Evolutionary conservation across 257 asterid genomes (phyloP), one percentile per base, ranked within the genome.

Genomic region (Lithospermum erythrorhizon): DNA sequence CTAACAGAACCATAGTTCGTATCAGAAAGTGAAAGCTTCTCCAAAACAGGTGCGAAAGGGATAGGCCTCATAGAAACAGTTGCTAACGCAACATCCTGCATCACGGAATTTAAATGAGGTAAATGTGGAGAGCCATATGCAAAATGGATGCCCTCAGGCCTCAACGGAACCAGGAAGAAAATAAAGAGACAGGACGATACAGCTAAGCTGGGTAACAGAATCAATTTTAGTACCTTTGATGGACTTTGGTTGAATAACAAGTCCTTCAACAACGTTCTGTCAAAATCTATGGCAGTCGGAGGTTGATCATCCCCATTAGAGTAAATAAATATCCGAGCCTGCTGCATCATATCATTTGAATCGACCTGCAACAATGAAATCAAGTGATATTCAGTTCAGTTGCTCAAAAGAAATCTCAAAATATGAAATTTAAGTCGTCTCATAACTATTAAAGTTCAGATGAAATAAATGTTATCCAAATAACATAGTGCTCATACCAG

Each of bases 51-150:
- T 32, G 81, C 70, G 67, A 93, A 93, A 20, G 98, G 98, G 35
- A 89, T 77, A 6, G 95, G 82, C 79, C 97, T 84, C 98, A 93
- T 88, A 18, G 95, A 89, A 45, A 89, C 97, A 18, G 94, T 81
- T 64, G 98, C 98, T 78, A 93, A 72, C 47, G 97, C 98, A 67
- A 89, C 86, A 74, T 93, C 98, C 98, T 93, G 83, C 45, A 32
- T 10, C 45, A 32, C 1, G 11, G 8, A 32, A 32, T 32, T 32
- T 1, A 32, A 32, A 32, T 32, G 45, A 3, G 45, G 45, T 32
- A 3, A 32, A 32, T 32, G 45, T 10, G 45, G 45, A 32, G 45
- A n/a, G n/a, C n/a, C n/a, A n/a, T n/a, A n/a, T n/a, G n/a, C n/a
- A n/a, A n/a, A n/a, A n/a, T n/a, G n/a, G n/a, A n/a, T n/a, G n/a